Base-by-base conservation (phyloP, 257 asterid species). In the Striga asiatica region DNA sequence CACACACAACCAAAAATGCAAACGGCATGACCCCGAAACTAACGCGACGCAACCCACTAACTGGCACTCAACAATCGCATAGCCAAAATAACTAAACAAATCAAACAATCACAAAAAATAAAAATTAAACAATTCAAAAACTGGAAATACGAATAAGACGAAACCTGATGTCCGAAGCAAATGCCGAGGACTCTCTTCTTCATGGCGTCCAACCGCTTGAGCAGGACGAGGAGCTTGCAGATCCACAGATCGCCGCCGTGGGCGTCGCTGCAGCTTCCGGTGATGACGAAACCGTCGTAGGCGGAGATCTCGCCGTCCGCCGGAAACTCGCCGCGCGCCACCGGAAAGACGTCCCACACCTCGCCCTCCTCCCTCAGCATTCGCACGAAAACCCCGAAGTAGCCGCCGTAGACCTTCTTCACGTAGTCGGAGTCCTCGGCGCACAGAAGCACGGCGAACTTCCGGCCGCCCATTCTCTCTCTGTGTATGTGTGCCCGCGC, bases 371-470 rank as follows among this genome's bases (percentile, higher is more conserved):
- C 97, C 11, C 71, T 78, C 67, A 89, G 89, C 93, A 89, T 85
- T 79, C 75, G 48, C 29, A 76, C 84, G 65, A 83, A 89, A 1
- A 89, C 93, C 2, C 95, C 95, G 46, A 74, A 85, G 48, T 89
- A 89, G 0, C 97, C 97, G 21, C 97, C 95, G 62, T 89, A 85
- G 37, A 74, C 61, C 47, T 81, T 83, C 74, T 83, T 89, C 70
- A 89, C 97, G 80, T 89, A 83, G 16, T 89, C 97, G 0, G 95
- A 79, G 56, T 85, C 97, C 1, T 89, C 93, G 5, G 97, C 97
- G 67, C 97, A 89, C 4, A 81, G 64, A 2, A 89, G 80, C 14
- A 89, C 85, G 28, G 82, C 94, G 70, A 72, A 89, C 49, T 67
- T 79, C 24, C 66, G 77, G 13, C 83, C 82, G 60, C 80, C 94